Evolutionary conservation across 371 early-diverging fungal genomes (phyloP).

Genomic region (Apophysomyces ossiformis): DNA sequence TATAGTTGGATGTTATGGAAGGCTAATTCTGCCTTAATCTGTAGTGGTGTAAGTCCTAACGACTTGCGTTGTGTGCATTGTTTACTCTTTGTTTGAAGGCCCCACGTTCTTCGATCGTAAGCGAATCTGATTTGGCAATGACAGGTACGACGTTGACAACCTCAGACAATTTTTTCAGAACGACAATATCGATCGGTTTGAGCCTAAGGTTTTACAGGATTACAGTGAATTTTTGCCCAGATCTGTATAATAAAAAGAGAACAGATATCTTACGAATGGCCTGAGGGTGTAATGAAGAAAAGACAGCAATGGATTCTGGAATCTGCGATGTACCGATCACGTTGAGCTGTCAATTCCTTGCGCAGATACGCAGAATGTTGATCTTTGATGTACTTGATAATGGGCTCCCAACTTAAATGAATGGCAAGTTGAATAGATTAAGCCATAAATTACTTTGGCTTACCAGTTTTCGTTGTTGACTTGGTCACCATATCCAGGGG

Average conservation of each 20-base stretch:
- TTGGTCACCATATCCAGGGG: slow-evolving; percentile 72
- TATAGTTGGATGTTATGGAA: slow-evolving; percentile 85
- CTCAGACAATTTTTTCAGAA: slow-evolving; percentile 63
- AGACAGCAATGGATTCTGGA: slow-evolving; percentile 75
- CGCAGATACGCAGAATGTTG: slow-evolving; percentile 84
- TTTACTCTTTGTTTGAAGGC: slow-evolving; percentile 65
- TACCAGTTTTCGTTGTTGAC: slow-evolving; percentile 85
- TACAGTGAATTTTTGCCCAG: neutral
- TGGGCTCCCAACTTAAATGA: slow-evolving; percentile 71
- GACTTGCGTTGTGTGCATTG: neutral
- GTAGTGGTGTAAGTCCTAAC: neutral
- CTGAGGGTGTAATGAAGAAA: slow-evolving; percentile 70
- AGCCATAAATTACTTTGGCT: slow-evolving; percentile 1
- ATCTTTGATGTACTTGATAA: slow-evolving; percentile 86
- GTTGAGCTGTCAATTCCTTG: slow-evolving; percentile 78
- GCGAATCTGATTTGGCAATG: slow-evolving; percentile 79
- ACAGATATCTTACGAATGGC: slow-evolving; percentile 54
- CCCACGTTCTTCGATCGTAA: slow-evolving; percentile 70
- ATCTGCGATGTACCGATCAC: slow-evolving; percentile 79
- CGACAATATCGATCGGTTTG: slow-evolving; percentile 72
- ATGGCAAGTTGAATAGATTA: neutral
- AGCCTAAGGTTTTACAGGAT: slow-evolving; percentile 42
- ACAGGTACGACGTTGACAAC: slow-evolving; percentile 76
- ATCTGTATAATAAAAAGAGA: neutral
- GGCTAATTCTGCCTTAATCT: slow-evolving; percentile 83